These are phyloP conservation scores for Kwoniella europaea DNA, from an alignment of 768 basidiomycete genomes.

Conservation along the genomic window DNA sequence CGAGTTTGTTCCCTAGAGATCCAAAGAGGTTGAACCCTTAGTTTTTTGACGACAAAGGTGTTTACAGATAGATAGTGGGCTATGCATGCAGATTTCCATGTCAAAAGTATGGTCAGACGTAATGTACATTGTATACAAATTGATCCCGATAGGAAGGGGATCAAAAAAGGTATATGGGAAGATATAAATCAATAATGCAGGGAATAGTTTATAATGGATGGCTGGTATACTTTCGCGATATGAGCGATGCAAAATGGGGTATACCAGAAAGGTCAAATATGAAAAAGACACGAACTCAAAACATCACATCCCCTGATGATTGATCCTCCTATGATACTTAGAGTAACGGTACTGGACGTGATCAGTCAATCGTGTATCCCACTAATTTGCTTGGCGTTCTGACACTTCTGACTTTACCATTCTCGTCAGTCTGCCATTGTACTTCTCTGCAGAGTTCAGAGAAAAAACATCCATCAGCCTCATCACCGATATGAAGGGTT, in stretches of 20 bases:
- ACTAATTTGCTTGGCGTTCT: conserved; percentile 25
- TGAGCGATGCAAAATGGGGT: not conserved
- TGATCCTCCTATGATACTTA: too few species aligned
- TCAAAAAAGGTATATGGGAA: not conserved
- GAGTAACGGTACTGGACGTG: not conserved
- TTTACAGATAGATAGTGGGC: not conserved
- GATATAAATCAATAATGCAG: not conserved
- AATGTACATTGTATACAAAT: not conserved
- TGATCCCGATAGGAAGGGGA: not conserved
- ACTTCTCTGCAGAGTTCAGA: conserved; percentile 34
- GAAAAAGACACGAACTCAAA: not conserved
- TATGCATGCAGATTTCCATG: too few species aligned
- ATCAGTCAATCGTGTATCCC: conserved; percentile 26
- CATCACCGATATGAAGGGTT: too few species aligned
- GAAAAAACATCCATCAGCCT: not conserved
- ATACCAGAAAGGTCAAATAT: not conserved
- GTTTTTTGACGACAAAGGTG: not conserved
- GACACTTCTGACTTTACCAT: conserved; percentile 39
- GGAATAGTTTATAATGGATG: not conserved
- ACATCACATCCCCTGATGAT: too few species aligned
- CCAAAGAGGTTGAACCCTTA: conserved; percentile 91
- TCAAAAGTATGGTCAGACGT: too few species aligned
- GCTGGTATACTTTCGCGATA: not conserved
- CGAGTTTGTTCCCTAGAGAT: conserved; percentile 93
- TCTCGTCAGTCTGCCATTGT: conserved; percentile 49